A percentile compares a stretch with the other conserved stretches of the same genome.
phyloP scores from a whole-genome alignment of 2,329 filamentous ascomycete species.

The Neurospora sp. region DNA sequence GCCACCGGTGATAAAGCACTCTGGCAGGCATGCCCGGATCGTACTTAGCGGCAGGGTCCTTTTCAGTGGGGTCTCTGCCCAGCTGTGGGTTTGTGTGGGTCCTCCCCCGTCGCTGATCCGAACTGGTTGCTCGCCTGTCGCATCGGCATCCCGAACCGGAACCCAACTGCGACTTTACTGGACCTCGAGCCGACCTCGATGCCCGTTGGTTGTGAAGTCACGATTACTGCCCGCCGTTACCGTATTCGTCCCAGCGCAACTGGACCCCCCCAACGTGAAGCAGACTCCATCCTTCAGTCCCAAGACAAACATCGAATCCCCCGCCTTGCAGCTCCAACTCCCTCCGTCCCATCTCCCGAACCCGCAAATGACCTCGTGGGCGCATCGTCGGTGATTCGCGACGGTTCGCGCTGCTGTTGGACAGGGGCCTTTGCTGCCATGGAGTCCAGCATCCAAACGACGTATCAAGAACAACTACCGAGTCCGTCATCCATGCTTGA shows the following conservation, averaged over 20 bases:
- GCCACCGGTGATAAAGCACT: neutral
- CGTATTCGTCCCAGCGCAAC: neutral
- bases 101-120: neutral
- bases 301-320: neutral
- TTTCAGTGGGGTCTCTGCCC: neutral
- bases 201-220: neutral
- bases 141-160: neutral
- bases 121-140: neutral
- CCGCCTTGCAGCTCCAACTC: neutral
- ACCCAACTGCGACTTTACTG: neutral
- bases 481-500: conserved; percentile 3
- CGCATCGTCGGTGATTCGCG: conserved; percentile 10
- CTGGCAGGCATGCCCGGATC: neutral
- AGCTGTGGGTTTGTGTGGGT: neutral
- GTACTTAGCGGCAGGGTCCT: neutral
- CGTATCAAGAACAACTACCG: conserved; percentile 1
- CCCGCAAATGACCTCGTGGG: conserved; percentile 7
- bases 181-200: neutral
- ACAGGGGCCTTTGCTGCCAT: conserved; percentile 14
- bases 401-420: conserved; percentile 2
- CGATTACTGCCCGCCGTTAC: neutral
- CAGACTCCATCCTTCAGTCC: neutral
- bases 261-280: neutral
- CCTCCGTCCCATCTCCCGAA: conserved; percentile 3
- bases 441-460: conserved; percentile 16